phyloP scores from a whole-genome alignment of 2,329 filamentous ascomycete species.

The Blastomyces emzantsi region DNA sequence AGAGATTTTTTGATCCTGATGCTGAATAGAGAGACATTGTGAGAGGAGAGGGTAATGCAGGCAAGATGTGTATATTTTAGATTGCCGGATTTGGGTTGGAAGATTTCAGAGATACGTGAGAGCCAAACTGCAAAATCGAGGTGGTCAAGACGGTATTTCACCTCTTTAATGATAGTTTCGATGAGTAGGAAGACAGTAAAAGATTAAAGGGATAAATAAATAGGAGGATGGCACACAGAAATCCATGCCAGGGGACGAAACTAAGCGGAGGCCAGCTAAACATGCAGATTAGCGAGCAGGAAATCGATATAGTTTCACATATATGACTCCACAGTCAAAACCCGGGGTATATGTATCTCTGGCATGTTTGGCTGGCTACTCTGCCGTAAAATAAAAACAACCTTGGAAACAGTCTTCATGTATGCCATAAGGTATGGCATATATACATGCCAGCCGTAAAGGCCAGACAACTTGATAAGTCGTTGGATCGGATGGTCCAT shows the following conservation, averaged over 20 bases:
- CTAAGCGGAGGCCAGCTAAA: not conserved
- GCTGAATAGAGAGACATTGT: not conserved
- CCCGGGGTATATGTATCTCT: not conserved
- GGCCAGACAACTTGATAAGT: not conserved
- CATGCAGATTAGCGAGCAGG: not conserved
- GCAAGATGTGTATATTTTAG: not conserved
- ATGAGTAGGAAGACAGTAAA: not conserved
- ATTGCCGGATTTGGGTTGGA: not conserved
- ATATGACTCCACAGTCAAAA: not conserved
- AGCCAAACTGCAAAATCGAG: not conserved
- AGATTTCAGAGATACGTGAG: not conserved
- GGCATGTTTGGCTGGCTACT: not conserved
- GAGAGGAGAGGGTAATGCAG: not conserved
- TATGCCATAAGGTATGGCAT: not conserved
- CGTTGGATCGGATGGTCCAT: not conserved
- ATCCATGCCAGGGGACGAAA: not conserved
- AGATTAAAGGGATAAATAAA: not conserved
- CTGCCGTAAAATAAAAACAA: not conserved
- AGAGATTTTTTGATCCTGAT: not conserved
- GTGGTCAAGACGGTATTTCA: not conserved
- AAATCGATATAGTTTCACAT: not conserved
- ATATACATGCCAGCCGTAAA: not conserved
- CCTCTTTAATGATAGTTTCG: not conserved
- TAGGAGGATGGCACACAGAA: not conserved
- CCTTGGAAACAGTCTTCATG: not conserved